Base-by-base conservation (phyloP, 768 basidiomycete genomes). In the Cubamyces sp. region DNA sequence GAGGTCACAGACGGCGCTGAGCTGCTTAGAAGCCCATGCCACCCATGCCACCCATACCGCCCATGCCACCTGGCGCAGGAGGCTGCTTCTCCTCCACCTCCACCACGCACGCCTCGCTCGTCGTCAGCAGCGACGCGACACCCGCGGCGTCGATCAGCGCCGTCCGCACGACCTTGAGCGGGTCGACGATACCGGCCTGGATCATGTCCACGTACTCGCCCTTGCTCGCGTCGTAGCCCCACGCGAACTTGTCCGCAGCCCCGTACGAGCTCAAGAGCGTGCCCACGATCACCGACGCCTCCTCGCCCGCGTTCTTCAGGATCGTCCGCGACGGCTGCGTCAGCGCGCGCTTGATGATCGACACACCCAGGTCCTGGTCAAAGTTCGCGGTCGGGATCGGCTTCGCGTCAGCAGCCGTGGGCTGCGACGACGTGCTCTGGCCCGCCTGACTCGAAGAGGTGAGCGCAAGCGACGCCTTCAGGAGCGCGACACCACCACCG, bases 181-280 rank as follows among this genome's bases (percentile, higher is more conserved):
- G 96, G 78, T 98, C 96, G 47, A 98, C 89, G 68, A 98, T 97
- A 70, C 96, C 96, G 28, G 86, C 82, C 75, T 88, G 82, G 78
- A 98, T 90, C 94, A 98, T 95, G 77, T 98, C 93, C 47, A 90
- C 87, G 71, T 93, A 98, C 77, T 96, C 91, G 64, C 92, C 94
- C 79, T 89, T 90, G 70, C 86, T 83, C 25, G 96, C 94, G 67
- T 97, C 94, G 77, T 97, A 97, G 0, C 96, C 92, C 86, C 84
- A 87, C 14, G 79, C 81, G 73, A 94, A 94, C 78, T 94, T 85
- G 76, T 94, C 94, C 26, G 84, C 75, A 18, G 78, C 66, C 8
- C 84, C 88, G 70, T 92, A 91, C 69, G 86, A 77, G 58, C 80
- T 78, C 39, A 95, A 76, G 0, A 99, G 82, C 14, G 88, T 88